Evolutionary conservation across 345 rosid genomes (phyloP).

Genomic region (Salix brachista): DNA sequence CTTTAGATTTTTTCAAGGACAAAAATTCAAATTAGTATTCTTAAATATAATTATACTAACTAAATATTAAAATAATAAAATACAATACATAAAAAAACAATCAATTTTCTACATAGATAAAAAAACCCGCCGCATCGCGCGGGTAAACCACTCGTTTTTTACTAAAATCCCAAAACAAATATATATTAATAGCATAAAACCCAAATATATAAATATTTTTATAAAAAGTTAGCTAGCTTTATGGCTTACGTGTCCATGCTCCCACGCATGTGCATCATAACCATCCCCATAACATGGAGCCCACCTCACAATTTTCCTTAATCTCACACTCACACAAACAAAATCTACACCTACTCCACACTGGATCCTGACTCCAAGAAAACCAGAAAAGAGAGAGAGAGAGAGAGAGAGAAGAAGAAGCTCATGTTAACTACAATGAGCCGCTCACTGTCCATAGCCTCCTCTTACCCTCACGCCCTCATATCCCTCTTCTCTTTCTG

Average conservation of each 20-base stretch:
- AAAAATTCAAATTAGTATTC: too few species aligned
- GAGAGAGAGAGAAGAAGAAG: neutral
- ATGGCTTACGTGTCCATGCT: neutral
- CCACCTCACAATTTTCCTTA: neutral
- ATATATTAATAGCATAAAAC: too few species aligned
- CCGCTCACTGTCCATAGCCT: constrained; percentile 25
- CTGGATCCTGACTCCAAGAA: neutral
- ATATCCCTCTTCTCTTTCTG: constrained; percentile 1
- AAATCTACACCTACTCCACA: neutral
- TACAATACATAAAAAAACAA: too few species aligned
- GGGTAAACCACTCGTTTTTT: too few species aligned
- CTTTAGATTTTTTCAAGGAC: too few species aligned
- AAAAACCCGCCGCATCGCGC: too few species aligned
- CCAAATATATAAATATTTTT: neutral
- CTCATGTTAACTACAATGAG: constrained; percentile 35
- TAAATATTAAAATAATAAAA: too few species aligned
- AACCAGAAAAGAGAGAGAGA: neutral
- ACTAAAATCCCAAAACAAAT: too few species aligned
- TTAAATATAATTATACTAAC: too few species aligned
- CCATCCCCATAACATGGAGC: neutral
- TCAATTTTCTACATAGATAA: too few species aligned
- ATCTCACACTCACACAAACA: neutral
- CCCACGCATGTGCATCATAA: neutral
- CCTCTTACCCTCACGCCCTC: constrained; percentile 25
- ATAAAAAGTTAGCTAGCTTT: neutral